Conservation (phyloP, 2,329 filamentous ascomycete genomes). For the Coleophoma cylindrospora region DNA sequence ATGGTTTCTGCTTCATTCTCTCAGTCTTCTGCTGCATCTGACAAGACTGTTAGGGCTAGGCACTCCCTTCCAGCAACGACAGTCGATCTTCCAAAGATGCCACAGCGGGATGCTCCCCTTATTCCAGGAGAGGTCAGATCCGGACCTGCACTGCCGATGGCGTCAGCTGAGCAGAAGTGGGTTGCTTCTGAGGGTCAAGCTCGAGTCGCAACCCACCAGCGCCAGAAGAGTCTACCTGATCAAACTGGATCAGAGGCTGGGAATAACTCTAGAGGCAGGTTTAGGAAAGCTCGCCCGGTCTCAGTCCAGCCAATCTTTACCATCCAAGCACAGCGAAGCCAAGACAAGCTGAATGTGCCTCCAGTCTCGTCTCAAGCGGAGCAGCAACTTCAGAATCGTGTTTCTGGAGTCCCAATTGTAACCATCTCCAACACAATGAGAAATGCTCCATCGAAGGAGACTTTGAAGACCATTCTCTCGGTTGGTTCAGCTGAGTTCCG, state of each 20-base stretch:
- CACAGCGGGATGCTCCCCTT: conserved; percentile 8
- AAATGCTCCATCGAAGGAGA: conserved; percentile 18
- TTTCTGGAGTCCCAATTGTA: conserved; percentile 14
- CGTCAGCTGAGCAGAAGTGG: conserved; percentile 1
- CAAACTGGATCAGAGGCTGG: neutral
- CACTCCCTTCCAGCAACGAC: conserved; percentile 12
- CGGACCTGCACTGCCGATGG: neutral
- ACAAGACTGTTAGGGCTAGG: conserved; percentile 6
- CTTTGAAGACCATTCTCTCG: conserved; percentile 21
- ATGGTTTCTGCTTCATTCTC: conserved; percentile 13
- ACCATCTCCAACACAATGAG: conserved; percentile 18
- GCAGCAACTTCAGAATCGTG: conserved; percentile 13
- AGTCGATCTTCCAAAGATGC: conserved; percentile 3
- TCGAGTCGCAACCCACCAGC: neutral
- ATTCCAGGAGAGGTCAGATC: conserved; percentile 2
- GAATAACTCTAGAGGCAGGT: conserved; percentile 3
- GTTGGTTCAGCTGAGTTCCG: conserved; percentile 20
- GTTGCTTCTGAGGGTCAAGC: neutral
- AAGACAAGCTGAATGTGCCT: neutral
- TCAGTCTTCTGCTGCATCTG: conserved; percentile 1
- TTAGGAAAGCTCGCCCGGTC: conserved; percentile 6
- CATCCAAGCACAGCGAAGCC: conserved; percentile 11
- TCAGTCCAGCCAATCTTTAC: conserved; percentile 13
- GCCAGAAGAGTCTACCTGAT: neutral
- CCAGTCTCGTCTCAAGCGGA: conserved; percentile 9